Evolutionary conservation across 257 asterid species (phyloP), one percentile per base, ranked within the genome.

Genomic region (Mentha longifolia): DNA sequence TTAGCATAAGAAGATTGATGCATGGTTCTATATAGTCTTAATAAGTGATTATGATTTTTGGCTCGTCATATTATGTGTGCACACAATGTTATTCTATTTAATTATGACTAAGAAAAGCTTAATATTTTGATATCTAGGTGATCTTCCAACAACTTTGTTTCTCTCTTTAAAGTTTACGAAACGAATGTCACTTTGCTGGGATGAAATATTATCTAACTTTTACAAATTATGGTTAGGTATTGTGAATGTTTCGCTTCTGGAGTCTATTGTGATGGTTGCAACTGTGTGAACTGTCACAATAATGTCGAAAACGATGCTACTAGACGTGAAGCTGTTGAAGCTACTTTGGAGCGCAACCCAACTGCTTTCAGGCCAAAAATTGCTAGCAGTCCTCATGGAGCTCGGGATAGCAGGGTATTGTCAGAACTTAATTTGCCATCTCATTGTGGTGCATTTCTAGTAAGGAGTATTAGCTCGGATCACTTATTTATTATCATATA

Each of bases 171-270:
- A 57, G 50, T 61, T 68, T 75, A 22, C 30, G 37, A 25, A 66
- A 55, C 39, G 50, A 35, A 59, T 33, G 25, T 45, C 51, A 61
- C 46, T 58, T 28, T 19, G 35, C 46, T 51, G 37, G 17, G 39
- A 33, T 67, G 31, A 58, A 43, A 20, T 51, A 31, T 61, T 61
- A 63, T 61, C 55, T 22, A 33, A 19, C 39, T 75, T 47, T 61
- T 56, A 50, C 25, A 67, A 58, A 80, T 59, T 62, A 35, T 79
- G 78, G 47, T 74, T 83, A 93, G 98, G 91, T 93, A 93, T 64
- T 93, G 98, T 77, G 98, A 93, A 78, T 93, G 98, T 79, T 93
- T 93, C 78, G 94, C 98, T 57, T 89, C 98, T 71, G 98, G 97
- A 61, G 79, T 84, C 63, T 93, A 87, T 67, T 93, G 98, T 51